Conservation (phyloP, 2,329 filamentous ascomycete species). For the Thielaviopsis cerberus region DNA sequence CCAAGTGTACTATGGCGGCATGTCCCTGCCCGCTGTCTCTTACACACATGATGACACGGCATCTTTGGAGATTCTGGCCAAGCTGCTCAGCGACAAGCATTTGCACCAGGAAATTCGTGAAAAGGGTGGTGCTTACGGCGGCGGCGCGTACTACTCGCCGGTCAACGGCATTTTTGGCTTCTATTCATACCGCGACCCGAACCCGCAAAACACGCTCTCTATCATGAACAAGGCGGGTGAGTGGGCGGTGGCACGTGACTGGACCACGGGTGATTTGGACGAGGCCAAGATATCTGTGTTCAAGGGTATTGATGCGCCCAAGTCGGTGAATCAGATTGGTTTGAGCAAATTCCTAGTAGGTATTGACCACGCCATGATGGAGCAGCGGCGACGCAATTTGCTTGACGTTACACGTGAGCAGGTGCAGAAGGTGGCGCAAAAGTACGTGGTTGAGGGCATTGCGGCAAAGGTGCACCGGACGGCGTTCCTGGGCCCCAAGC, state of each 20-base stretch:
- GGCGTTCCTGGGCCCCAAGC: slow-evolving; percentile 67
- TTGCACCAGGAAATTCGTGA: slow-evolving; percentile 94
- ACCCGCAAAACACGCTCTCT: slow-evolving; percentile 69
- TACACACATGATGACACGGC: slow-evolving; percentile 62
- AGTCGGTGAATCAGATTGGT: slow-evolving; percentile 72
- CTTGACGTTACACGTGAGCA: slow-evolving; percentile 70
- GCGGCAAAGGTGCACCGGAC: slow-evolving; percentile 41
- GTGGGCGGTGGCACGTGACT: slow-evolving; percentile 66
- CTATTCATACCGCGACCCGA: slow-evolving; percentile 92
- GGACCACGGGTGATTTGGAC: slow-evolving; percentile 72
- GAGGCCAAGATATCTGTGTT: slow-evolving; percentile 94
- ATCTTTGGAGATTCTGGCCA: slow-evolving; percentile 69
- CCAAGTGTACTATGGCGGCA: slow-evolving; percentile 85
- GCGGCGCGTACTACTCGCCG: slow-evolving; percentile 64
- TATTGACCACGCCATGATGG: slow-evolving; percentile 75
- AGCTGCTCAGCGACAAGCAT: slow-evolving; percentile 89
- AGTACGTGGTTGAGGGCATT: slow-evolving; percentile 55
- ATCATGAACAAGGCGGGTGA: slow-evolving; percentile 69
- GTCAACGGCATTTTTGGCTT: slow-evolving; percentile 79
- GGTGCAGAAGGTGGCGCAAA: slow-evolving; percentile 63
- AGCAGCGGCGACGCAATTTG: slow-evolving; percentile 62
- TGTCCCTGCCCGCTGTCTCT: slow-evolving; percentile 65
- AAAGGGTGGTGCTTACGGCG: slow-evolving; percentile 91
- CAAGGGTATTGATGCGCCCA: slow-evolving; percentile 75
- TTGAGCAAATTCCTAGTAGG: slow-evolving; percentile 72